Evolutionary conservation across 2,329 filamentous ascomycete species (phyloP), one percentile per base, ranked within the genome.

Genomic region (Drechslerella dactyloides): DNA sequence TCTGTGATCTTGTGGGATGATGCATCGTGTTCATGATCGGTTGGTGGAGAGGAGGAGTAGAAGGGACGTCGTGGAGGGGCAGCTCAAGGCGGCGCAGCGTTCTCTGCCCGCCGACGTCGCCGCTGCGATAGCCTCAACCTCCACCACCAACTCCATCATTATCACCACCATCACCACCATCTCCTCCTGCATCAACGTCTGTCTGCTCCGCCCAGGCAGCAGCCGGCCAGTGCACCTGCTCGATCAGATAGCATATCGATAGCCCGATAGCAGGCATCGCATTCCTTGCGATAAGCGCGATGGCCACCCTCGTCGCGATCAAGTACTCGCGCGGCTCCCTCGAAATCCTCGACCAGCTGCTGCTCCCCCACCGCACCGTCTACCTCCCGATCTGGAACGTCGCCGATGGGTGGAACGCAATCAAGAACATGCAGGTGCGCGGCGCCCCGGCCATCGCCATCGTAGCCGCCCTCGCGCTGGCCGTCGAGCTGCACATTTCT

Each of bases 361-460:
- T 87, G 73, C 84, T 94, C 21, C 90, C 90, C 13, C 90, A 94
- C 78, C 86, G 90, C 76, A 88, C 90, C 77, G 86, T 90, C 79
- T 94, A 93, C 79, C 89, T 93, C 77, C 79, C 85, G 74, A 85
- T 93, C 59, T 84, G 84, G 30, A 89, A 85, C 10, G 85, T 87
- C 74, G 85, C 88, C 76, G 89, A 91, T 80, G 90, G 89, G 40
- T 94, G 91, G 81, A 88, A 91, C 78, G 90, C 89, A 76, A 94
- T 94, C 81, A 87, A 87, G 76, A 85, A 89, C 15, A 94, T 94
- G 90, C 82, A 87, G 54, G 87, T 89, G 5, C 87, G 90, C 77
- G 91, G 91, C 44, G 94, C 94, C 3, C 94, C 94, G 0, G 94
- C 94, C 51, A 99, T 99, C 79, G 94, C 94, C 50, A 97, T 99